Conservation (phyloP, 2,329 filamentous ascomycete genomes). For the Paecilomyces niveus region DNA sequence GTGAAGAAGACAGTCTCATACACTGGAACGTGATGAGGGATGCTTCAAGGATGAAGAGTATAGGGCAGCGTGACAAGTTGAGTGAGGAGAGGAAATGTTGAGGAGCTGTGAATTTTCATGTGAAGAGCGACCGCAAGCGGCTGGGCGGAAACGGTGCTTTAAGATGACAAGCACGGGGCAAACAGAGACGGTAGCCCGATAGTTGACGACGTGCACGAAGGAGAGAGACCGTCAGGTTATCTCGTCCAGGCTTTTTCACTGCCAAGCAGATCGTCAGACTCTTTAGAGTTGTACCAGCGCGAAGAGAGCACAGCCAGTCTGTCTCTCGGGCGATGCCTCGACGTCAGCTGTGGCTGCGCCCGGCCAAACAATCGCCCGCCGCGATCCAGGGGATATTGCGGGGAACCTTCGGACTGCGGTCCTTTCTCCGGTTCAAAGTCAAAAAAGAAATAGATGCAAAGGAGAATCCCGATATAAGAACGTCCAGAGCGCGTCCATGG, state of each 20-base stretch:
- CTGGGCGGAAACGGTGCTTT: slow-evolving; percentile 8
- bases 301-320: not conserved
- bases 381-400: not conserved
- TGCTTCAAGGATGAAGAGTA: not conserved
- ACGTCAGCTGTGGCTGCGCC: not conserved
- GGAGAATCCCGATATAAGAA: not conserved
- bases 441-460: not conserved
- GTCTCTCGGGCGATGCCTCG: not conserved
- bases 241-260: not conserved
- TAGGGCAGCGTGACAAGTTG: not conserved
- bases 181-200: not conserved
- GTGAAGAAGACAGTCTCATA: not conserved
- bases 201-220: not conserved
- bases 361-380: not conserved
- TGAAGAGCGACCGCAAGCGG: slow-evolving; percentile 22
- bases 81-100: slow-evolving; percentile 8
- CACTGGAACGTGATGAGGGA: not conserved
- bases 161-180: not conserved
- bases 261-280: not conserved
- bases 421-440: not conserved
- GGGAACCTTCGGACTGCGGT: not conserved
- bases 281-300: not conserved
- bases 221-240: not conserved
- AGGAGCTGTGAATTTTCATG: slow-evolving; percentile 18
- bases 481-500: slow-evolving; percentile 19